These are phyloP conservation scores for Boletus rubropictus DNA, from an alignment of 768 basidiomycete species.

Conservation along the genomic window DNA sequence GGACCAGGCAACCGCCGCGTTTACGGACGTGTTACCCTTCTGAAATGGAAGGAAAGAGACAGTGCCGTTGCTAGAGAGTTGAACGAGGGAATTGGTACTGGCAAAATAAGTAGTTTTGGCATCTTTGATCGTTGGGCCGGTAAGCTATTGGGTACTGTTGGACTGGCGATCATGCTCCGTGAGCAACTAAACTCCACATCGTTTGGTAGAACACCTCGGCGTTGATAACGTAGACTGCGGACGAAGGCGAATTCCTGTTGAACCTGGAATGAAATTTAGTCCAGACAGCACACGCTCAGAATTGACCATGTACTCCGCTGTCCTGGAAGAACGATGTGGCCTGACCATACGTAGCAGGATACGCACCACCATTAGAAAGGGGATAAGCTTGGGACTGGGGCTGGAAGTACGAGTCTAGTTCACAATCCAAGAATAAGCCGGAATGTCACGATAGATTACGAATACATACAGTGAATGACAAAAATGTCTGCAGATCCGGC, in stretches of 20 bases:
- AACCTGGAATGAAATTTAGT: constrained; percentile 37
- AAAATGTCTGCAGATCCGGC: constrained; percentile 74
- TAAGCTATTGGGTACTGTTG: constrained; percentile 58
- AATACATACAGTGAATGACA: constrained; percentile 78
- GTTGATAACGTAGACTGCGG: constrained; percentile 67
- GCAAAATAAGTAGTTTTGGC: constrained; percentile 59
- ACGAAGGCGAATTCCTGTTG: constrained; percentile 72
- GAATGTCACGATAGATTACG: not conserved
- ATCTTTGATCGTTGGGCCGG: constrained; percentile 58
- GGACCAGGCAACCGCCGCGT: constrained; percentile 46
- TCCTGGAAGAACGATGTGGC: constrained; percentile 64
- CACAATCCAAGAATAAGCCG: not conserved
- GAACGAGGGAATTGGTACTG: constrained; percentile 54
- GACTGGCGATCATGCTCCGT: constrained; percentile 32
- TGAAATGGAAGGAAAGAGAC: constrained; percentile 59
- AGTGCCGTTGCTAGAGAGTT: constrained; percentile 56
- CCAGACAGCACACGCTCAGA: not conserved
- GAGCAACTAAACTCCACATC: not conserved
- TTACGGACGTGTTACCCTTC: constrained; percentile 38
- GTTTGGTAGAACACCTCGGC: constrained; percentile 42
- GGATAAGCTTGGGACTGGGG: constrained; percentile 58
- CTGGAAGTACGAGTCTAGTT: constrained; percentile 73
- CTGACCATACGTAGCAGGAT: constrained; percentile 67
- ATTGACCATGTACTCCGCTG: constrained; percentile 37
- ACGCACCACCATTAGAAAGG: constrained; percentile 38